Evolutionary conservation across 805 yeast genomes (phyloP).

Genomic region (Hanseniaspora mollemarum): DNA sequence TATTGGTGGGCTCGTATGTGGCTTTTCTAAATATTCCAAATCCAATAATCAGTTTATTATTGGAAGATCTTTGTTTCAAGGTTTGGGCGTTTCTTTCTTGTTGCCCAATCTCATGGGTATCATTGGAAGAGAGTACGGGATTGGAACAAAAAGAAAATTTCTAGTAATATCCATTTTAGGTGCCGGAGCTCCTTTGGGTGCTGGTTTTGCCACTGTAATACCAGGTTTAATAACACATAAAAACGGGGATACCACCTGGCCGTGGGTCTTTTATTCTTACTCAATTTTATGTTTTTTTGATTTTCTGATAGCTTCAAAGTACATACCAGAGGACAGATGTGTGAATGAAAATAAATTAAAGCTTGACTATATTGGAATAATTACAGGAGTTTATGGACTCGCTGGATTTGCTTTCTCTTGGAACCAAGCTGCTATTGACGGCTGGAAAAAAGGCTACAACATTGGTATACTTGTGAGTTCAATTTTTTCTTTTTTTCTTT

Average conservation of each 20-base stretch:
- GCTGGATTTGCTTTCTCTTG: slow-evolving; percentile 46
- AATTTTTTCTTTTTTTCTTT: slow-evolving; percentile 32
- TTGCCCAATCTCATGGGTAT: slow-evolving; percentile 52
- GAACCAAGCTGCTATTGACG: slow-evolving; percentile 64
- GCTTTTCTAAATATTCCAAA: slow-evolving; percentile 42
- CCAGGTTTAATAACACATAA: not conserved
- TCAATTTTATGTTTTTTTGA: slow-evolving; percentile 20
- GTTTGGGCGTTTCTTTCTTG: slow-evolving; percentile 48
- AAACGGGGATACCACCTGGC: slow-evolving; percentile 29
- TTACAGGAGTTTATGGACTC: slow-evolving; percentile 27
- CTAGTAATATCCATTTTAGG: slow-evolving; percentile 45
- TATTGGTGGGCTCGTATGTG: slow-evolving; percentile 51
- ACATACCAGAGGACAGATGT: slow-evolving; percentile 22
- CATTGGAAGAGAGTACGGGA: slow-evolving; percentile 36
- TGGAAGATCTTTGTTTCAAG: slow-evolving; percentile 45
- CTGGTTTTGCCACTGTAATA: slow-evolving; percentile 27
- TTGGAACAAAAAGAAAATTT: slow-evolving; percentile 37
- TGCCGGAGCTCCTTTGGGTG: slow-evolving; percentile 52
- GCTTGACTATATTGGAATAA: slow-evolving; percentile 46
- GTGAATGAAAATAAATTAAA: slow-evolving; percentile 10
- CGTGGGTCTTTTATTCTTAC: slow-evolving; percentile 27
- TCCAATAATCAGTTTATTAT: slow-evolving; percentile 41
- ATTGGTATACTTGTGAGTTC: slow-evolving; percentile 47
- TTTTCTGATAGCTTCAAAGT: slow-evolving; percentile 18
- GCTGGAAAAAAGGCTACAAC: slow-evolving; percentile 53